A percentile compares a stretch with the other conserved stretches of the same genome.
Evolutionary conservation across 805 yeast genomes (phyloP).

Genomic region (Diddensiella transvaalensis): DNA sequence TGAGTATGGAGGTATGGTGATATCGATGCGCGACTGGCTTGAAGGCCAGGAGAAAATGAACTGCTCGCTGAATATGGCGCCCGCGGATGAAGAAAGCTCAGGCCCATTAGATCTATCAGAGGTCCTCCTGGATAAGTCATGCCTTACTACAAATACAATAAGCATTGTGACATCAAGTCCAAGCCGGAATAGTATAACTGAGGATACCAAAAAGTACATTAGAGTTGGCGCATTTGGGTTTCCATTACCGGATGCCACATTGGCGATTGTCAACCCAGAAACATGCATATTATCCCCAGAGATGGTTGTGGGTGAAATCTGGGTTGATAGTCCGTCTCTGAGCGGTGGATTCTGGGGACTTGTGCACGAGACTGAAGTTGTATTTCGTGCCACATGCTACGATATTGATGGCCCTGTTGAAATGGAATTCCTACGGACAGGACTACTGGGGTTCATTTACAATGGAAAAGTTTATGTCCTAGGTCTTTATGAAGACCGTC

Average conservation of each 20-base stretch:
- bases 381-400: slow-evolving; percentile 77
- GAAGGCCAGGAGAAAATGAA: slow-evolving; percentile 66
- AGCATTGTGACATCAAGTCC: slow-evolving; percentile 56
- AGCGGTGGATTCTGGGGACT: slow-evolving; percentile 86
- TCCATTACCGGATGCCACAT: slow-evolving; percentile 89
- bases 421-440: slow-evolving; percentile 83
- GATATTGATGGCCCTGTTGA: slow-evolving; percentile 69
- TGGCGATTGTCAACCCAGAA: slow-evolving; percentile 94
- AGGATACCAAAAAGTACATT: slow-evolving; percentile 47
- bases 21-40: slow-evolving; percentile 88
- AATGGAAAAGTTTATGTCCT: slow-evolving; percentile 84
- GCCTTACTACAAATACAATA: slow-evolving; percentile 68
- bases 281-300: slow-evolving; percentile 68
- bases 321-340: slow-evolving; percentile 93
- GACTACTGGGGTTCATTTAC: slow-evolving; percentile 81
- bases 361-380: slow-evolving; percentile 61
- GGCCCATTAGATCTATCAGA: slow-evolving; percentile 53
- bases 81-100: slow-evolving; percentile 38
- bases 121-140: slow-evolving; percentile 67
- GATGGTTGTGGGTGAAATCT: slow-evolving; percentile 88
- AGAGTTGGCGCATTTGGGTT: slow-evolving; percentile 90
- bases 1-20: slow-evolving; percentile 95
- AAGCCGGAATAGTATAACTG: slow-evolving; percentile 36
- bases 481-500: slow-evolving; percentile 88
- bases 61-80: slow-evolving; percentile 31